phyloP scores from a whole-genome alignment of 1,284 basidiomycete species.

The Ganoderma sp. region DNA sequence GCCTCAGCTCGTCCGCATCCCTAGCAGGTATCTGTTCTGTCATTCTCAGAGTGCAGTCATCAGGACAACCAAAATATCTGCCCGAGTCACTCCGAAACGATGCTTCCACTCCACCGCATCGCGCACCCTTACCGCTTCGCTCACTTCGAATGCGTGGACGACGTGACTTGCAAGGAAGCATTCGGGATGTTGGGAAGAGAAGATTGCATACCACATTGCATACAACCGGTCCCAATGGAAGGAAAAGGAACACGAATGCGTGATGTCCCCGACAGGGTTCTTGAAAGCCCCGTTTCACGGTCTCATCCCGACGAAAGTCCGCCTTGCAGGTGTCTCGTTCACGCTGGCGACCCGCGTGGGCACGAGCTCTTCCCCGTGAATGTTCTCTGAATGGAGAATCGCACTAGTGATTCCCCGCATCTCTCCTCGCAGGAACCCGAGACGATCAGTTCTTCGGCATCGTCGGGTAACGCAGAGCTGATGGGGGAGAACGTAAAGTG shows the following conservation, averaged over 20 bases:
- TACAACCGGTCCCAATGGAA: not conserved
- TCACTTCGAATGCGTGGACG: not conserved
- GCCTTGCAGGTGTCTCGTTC: not conserved
- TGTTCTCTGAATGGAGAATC: conserved; percentile 3
- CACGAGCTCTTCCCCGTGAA: not conserved
- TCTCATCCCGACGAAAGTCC: not conserved
- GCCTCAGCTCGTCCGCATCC: not conserved
- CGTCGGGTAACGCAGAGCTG: not conserved
- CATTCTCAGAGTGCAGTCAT: not conserved
- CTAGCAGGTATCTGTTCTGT: not conserved
- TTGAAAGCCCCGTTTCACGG: not conserved
- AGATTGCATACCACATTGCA: not conserved
- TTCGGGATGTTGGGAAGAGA: not conserved
- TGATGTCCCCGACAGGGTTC: not conserved
- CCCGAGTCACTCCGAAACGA: not conserved
- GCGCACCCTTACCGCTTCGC: not conserved
- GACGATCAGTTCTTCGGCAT: not conserved
- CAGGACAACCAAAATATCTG: not conserved
- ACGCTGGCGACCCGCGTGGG: not conserved
- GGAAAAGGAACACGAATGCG: not conserved
- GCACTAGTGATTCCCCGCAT: not conserved
- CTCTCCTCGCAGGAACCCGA: not conserved
- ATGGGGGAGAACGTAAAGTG: conserved; percentile 3
- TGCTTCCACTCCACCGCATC: not conserved
- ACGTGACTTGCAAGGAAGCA: not conserved